Evolutionary conservation across 257 asterid species (phyloP).

Genomic region (Nicotiana tabacum): DNA sequence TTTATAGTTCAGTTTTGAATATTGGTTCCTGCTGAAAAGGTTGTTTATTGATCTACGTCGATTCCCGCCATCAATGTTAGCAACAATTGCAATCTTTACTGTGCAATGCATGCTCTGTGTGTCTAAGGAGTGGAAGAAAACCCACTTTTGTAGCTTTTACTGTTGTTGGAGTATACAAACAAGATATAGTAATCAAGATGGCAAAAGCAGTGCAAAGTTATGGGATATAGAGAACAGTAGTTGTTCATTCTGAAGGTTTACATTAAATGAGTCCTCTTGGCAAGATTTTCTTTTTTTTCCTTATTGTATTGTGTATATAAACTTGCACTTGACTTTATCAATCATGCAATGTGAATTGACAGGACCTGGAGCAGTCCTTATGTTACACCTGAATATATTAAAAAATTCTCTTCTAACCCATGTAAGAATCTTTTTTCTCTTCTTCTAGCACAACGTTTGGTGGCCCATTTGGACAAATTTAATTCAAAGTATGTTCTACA

Average conservation of each 20-base stretch:
- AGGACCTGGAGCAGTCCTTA: constrained; percentile 59
- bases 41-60: too few relatives aligned
- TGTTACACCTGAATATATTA: constrained; percentile 48
- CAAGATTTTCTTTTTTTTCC: constrained; percentile 14
- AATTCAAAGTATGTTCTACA: too few relatives aligned
- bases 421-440: constrained; percentile 23
- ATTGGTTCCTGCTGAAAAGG: too few relatives aligned
- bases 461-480: background rate
- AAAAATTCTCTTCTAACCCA: constrained; percentile 48
- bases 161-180: too few relatives aligned
- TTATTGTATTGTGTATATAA: background rate
- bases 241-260: constrained; percentile 68
- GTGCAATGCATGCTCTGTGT: too few relatives aligned
- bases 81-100: too few relatives aligned
- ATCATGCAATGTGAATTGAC: background rate
- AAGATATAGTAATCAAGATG: too few relatives aligned
- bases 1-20: too few relatives aligned
- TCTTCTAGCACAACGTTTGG: background rate
- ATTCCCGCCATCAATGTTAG: too few relatives aligned
- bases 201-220: too few relatives aligned
- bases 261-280: constrained; percentile 72
- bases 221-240: background rate
- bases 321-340: background rate
- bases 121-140: too few relatives aligned
- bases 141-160: too few relatives aligned